These are phyloP conservation scores for Nicotiana tomentosiformis DNA, from an alignment of 257 asterid species.

Conservation along the genomic window DNA sequence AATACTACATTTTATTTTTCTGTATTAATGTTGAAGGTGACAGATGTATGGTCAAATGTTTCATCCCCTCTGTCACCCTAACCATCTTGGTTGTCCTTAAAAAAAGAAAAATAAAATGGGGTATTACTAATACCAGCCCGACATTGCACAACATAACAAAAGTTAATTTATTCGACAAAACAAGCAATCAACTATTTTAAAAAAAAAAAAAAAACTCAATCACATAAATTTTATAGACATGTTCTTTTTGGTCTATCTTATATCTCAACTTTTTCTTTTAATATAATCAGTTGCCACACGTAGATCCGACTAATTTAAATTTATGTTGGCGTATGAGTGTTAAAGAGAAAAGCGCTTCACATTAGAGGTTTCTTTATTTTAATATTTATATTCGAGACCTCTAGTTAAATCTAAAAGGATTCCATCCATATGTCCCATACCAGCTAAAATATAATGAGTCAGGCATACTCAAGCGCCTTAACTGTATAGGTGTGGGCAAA, in stretches of 20 bases:
- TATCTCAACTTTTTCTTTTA: too few relatives aligned
- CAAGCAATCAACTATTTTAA: background rate
- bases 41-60: background rate
- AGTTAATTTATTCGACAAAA: background rate
- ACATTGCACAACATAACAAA: background rate
- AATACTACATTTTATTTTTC: background rate
- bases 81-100: background rate
- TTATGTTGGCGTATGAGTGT: fast-evolving
- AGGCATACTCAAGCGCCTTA: background rate
- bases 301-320: background rate
- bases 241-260: background rate
- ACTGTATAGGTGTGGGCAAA: too few relatives aligned
- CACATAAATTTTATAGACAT: background rate
- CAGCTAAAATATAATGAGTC: background rate
- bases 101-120: too few relatives aligned
- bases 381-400: background rate
- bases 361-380: background rate
- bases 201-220: background rate
- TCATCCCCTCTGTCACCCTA: background rate
- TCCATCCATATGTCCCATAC: fast-evolving
- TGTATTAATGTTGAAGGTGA: background rate
- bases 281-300: too few relatives aligned
- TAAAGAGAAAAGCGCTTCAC: fast-evolving
- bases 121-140: background rate
- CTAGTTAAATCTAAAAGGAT: background rate